Conservation (phyloP, 2,329 filamentous ascomycete species). For the Ceratocystis papillata region DNA sequence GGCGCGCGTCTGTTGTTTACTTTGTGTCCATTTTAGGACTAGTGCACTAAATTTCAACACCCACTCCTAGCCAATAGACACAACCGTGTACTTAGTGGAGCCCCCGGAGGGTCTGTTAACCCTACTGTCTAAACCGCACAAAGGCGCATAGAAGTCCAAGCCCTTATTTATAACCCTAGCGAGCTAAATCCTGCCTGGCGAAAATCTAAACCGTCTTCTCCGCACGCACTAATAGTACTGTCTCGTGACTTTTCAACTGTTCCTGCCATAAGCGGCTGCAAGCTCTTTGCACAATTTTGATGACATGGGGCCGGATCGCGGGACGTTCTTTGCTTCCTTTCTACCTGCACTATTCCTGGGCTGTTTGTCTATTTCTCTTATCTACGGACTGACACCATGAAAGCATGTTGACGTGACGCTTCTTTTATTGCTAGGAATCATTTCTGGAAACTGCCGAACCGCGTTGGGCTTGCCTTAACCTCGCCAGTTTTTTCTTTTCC, state of each 20-base stretch:
- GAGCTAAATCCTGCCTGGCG: not conserved
- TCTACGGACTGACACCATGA: too few species aligned
- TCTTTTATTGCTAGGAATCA: constrained; percentile 5
- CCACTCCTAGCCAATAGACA: constrained; percentile 15
- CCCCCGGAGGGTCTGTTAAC: not conserved
- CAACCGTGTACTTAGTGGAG: not conserved
- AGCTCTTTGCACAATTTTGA: constrained; percentile 5
- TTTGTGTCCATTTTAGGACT: constrained; percentile 32
- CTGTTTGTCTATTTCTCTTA: too few species aligned
- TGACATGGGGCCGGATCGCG: constrained; percentile 17
- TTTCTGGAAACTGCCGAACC: constrained; percentile 2
- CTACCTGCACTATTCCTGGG: too few species aligned
- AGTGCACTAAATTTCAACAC: constrained; percentile 26
- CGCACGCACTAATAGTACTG: constrained; percentile 2
- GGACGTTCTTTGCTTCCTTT: constrained; percentile 11
- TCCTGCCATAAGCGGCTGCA: not conserved
- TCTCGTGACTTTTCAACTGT: not conserved
- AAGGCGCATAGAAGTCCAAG: too few species aligned
- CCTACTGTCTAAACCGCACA: not conserved
- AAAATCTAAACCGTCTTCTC: not conserved
- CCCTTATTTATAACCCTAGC: too few species aligned
- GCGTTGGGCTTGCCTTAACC: not conserved
- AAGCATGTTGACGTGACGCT: not conserved
- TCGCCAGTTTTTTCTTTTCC: not conserved
- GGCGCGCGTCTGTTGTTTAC: constrained; percentile 34